Conservation (phyloP, 768 basidiomycete genomes). For the Glaciozyma martinii region DNA sequence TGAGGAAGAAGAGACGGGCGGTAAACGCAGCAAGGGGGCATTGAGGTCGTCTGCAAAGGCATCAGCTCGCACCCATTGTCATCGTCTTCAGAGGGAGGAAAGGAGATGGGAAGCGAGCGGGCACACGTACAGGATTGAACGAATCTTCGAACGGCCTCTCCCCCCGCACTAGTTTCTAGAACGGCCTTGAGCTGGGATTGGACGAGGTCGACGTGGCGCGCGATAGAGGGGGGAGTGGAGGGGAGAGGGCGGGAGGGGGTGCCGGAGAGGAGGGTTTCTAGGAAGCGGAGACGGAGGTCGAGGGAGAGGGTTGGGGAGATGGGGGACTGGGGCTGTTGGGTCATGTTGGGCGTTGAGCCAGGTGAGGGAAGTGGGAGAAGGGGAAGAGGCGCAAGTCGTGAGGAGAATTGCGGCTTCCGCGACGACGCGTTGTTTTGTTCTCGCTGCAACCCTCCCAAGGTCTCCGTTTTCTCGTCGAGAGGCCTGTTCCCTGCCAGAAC, state of each 20-base stretch:
- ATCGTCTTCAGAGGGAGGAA: background rate
- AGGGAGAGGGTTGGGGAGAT: slow-evolving; percentile 14
- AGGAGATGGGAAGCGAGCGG: background rate
- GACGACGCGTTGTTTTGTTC: too few species aligned
- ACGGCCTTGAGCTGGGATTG: slow-evolving; percentile 11
- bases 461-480: too few species aligned
- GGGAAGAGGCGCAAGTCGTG: too few species aligned
- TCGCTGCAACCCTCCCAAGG: too few species aligned
- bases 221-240: slow-evolving; percentile 4
- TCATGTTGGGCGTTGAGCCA: too few species aligned
- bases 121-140: slow-evolving; percentile 25
- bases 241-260: background rate
- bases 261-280: slow-evolving; percentile 28
- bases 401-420: too few species aligned
- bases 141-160: slow-evolving; percentile 30
- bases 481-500: too few species aligned
- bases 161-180: slow-evolving; percentile 7
- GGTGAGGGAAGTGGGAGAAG: too few species aligned
- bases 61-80: background rate
- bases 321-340: background rate
- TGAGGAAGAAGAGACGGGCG: slow-evolving; percentile 1
- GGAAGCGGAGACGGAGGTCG: slow-evolving; percentile 31
- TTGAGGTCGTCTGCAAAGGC: slow-evolving; percentile 27
- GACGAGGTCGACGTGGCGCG: slow-evolving; percentile 9
- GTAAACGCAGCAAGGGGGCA: slow-evolving; percentile 20